These are phyloP conservation scores for Hericium rajendrae DNA, from an alignment of 768 basidiomycete genomes.

Conservation along the genomic window DNA sequence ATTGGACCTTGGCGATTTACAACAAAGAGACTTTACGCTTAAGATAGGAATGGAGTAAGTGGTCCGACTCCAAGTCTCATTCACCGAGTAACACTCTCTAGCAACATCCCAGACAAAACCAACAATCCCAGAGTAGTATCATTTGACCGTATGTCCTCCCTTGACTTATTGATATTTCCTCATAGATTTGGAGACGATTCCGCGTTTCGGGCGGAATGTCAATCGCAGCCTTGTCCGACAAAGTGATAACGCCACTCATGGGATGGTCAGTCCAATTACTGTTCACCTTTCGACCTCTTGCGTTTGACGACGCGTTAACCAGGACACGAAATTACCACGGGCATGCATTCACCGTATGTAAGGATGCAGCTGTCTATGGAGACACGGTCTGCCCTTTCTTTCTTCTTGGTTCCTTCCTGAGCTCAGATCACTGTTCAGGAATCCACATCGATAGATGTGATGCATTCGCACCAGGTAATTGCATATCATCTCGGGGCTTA, in stretches of 20 bases:
- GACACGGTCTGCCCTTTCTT: not conserved
- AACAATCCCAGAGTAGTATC: not conserved
- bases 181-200: constrained; percentile 1
- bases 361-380: constrained; percentile 2
- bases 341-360: constrained; percentile 1
- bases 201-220: constrained; percentile 1
- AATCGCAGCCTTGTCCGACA: not conserved
- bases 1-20: not conserved
- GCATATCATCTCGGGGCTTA: not conserved
- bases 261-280: not conserved
- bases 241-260: not conserved
- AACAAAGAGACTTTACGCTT: not conserved
- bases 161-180: too few species aligned
- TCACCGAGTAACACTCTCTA: not conserved
- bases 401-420: not conserved
- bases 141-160: not conserved
- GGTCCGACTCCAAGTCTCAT: not conserved
- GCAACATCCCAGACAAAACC: not conserved
- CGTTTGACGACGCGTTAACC: too few species aligned
- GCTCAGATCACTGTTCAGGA: not conserved
- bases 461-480: not conserved
- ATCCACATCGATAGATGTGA: constrained; percentile 1
- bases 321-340: constrained; percentile 1
- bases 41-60: not conserved
- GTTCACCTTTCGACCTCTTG: too few species aligned